These are phyloP conservation scores for Aquilaria yunnanensis DNA, from an alignment of 345 rosid species.

Conservation along the genomic window DNA sequence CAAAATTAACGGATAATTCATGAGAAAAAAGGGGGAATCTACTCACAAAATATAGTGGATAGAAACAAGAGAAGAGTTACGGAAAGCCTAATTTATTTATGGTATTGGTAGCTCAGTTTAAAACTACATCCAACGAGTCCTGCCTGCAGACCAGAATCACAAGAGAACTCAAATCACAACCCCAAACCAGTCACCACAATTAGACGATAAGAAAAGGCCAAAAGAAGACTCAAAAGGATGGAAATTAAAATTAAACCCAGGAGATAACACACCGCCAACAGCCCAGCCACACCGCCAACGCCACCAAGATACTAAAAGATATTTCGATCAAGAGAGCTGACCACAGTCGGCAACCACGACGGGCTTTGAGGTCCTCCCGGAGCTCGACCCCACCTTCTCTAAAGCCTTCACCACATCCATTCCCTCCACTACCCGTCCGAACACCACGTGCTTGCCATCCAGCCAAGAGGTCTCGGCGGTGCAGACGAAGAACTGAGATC, in stretches of 20 bases:
- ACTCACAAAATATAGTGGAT: neutral
- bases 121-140: slow-evolving; percentile 1
- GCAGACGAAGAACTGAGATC: slow-evolving; percentile 76
- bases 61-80: neutral
- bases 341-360: slow-evolving; percentile 57
- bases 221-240: neutral
- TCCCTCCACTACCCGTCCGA: slow-evolving; percentile 63
- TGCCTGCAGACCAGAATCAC: neutral
- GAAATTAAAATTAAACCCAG: neutral
- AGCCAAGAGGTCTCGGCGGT: slow-evolving; percentile 69
- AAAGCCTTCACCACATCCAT: slow-evolving; percentile 46
- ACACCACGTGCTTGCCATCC: slow-evolving; percentile 79
- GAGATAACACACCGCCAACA: neutral
- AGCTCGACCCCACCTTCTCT: slow-evolving; percentile 63
- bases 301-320: neutral
- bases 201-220: neutral
- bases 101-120: slow-evolving; percentile 18
- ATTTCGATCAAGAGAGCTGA: slow-evolving; percentile 33
- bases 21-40: neutral
- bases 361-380: slow-evolving; percentile 51
- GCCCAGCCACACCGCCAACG: neutral
- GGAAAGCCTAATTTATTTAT: slow-evolving; percentile 21
- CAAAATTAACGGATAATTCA: neutral
- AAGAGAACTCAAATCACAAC: neutral
- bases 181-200: slow-evolving; percentile 9